Evolutionary conservation across 1,284 basidiomycete genomes (phyloP).

Genomic region (Ganoderma multipileum): DNA sequence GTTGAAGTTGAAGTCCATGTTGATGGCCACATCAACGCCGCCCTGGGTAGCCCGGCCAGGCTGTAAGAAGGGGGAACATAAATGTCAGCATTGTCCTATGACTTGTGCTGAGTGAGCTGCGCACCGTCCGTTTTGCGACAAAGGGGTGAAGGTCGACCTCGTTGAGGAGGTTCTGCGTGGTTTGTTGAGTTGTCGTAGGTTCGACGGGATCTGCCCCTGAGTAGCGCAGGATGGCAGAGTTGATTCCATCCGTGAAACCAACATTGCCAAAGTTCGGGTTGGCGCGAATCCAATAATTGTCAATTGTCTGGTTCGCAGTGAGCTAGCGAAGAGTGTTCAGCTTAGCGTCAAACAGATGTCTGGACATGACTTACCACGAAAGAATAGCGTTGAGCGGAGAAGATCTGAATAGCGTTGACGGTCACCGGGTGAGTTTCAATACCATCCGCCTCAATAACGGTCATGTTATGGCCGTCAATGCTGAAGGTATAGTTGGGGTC

Average conservation of each 20-base stretch:
- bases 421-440: constrained; percentile 40
- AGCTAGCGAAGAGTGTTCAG: constrained; percentile 14
- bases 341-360: not conserved
- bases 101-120: not conserved
- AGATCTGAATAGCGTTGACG: constrained; percentile 44
- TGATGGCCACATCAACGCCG: constrained; percentile 39
- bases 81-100: not conserved
- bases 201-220: constrained; percentile 52
- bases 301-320: constrained; percentile 23
- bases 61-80: constrained; percentile 16
- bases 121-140: constrained; percentile 14
- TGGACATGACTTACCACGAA: constrained; percentile 21
- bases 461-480: constrained; percentile 44
- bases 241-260: constrained; percentile 47
- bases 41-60: constrained; percentile 38
- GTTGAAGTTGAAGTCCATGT: constrained; percentile 33
- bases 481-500: constrained; percentile 42
- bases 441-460: constrained; percentile 44
- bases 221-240: constrained; percentile 38
- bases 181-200: constrained; percentile 41
- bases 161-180: constrained; percentile 32
- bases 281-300: constrained; percentile 31
- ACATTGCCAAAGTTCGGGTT: constrained; percentile 41
- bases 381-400: constrained; percentile 47
- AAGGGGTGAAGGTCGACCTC: constrained; percentile 39